Evolutionary conservation across 2,329 filamentous ascomycete species (phyloP).

Genomic region (Fusarium acutatum): DNA sequence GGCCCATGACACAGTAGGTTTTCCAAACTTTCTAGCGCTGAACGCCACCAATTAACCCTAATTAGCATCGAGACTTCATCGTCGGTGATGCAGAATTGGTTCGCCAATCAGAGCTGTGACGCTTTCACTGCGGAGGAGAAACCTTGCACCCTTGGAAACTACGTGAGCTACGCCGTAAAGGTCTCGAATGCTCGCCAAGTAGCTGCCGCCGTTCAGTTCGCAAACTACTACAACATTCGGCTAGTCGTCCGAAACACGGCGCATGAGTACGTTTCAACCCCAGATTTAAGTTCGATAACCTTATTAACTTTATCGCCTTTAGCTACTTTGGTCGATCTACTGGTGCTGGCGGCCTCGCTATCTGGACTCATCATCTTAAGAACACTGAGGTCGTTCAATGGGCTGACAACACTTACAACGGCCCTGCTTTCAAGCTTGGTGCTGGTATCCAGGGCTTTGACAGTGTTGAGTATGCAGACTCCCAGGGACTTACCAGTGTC

Average conservation of each 20-base stretch:
- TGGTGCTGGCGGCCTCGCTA: constrained; percentile 50
- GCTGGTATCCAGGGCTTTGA: constrained; percentile 63
- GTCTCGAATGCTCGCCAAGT: constrained; percentile 45
- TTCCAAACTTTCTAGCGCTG: not conserved
- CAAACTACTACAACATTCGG: constrained; percentile 48
- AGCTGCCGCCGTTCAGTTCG: constrained; percentile 48
- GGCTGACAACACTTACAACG: not conserved
- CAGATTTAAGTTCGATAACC: not conserved
- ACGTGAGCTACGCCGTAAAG: constrained; percentile 51
- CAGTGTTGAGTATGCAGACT: constrained; percentile 41
- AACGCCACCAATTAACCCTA: not conserved
- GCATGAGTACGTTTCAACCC: constrained; percentile 27
- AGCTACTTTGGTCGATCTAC: constrained; percentile 47
- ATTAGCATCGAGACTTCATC: constrained; percentile 48
- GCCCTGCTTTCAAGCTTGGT: constrained; percentile 47
- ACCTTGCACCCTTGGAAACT: constrained; percentile 55
- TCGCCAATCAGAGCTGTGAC: constrained; percentile 50
- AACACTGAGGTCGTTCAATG: constrained; percentile 48
- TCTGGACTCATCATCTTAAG: constrained; percentile 53
- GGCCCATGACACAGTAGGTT: constrained; percentile 55
- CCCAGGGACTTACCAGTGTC: not conserved
- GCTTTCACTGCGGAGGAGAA: constrained; percentile 49
- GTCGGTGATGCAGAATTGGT: constrained; percentile 52
- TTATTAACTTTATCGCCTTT: not conserved
- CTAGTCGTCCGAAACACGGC: constrained; percentile 48